A percentile compares a stretch with the other conserved stretches of the same genome.
Evolutionary conservation across 495 filamentous ascomycete species (phyloP).

Genomic region (Penicillium lagena): DNA sequence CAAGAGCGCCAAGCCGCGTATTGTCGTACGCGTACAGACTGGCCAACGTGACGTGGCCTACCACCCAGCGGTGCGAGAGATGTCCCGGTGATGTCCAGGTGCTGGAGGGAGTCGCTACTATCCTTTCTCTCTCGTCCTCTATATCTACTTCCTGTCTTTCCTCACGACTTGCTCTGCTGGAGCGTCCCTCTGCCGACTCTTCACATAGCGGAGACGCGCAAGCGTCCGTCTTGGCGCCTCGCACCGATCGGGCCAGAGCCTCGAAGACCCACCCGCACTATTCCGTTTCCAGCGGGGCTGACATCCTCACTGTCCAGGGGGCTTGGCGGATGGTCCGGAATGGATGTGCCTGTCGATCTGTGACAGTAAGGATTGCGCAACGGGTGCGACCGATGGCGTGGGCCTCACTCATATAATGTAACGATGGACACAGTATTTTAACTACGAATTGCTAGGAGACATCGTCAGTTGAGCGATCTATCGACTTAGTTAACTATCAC

Average conservation of each 20-base stretch:
- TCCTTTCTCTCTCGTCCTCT: slow-evolving; percentile 3
- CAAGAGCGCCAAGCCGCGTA: slow-evolving; percentile 39
- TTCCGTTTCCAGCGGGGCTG: slow-evolving; percentile 5
- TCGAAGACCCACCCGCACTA: background rate
- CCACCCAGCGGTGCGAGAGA: too few relatives aligned
- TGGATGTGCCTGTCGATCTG: slow-evolving; percentile 16
- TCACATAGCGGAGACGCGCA: slow-evolving; percentile 38
- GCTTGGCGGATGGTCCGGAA: slow-evolving; percentile 20
- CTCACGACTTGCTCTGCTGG: background rate
- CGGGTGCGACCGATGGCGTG: too few relatives aligned
- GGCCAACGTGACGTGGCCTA: slow-evolving; percentile 4
- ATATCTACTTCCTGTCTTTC: background rate
- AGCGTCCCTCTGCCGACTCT: background rate
- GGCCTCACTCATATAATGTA: too few relatives aligned
- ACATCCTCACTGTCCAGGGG: slow-evolving; percentile 10
- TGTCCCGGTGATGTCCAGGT: too few relatives aligned
- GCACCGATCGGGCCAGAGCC: slow-evolving; percentile 33
- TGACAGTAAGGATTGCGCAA: background rate
- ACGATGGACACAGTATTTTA: background rate
- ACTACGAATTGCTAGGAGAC: background rate
- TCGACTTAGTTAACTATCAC: too few relatives aligned
- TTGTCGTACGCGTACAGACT: background rate
- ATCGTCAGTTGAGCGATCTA: too few relatives aligned
- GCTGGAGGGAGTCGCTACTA: too few relatives aligned
- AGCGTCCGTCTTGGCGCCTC: slow-evolving; percentile 39